Evolutionary conservation across 345 rosid species (phyloP).

Genomic region (Chamaenerion angustifolium): DNA sequence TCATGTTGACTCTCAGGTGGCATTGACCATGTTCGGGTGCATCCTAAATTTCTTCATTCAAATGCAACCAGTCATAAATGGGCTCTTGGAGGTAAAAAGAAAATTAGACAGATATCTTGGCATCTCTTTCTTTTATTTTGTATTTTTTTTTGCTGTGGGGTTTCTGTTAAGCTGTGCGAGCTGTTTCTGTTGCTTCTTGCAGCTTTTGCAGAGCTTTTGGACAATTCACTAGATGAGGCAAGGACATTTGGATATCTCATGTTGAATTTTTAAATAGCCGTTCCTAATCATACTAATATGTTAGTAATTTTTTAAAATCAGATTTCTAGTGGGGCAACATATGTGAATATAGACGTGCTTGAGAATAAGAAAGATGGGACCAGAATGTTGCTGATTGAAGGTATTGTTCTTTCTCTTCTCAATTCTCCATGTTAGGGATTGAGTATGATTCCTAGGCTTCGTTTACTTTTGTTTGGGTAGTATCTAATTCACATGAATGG

Average conservation of each 20-base stretch:
- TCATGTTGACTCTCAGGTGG: slow-evolving; percentile 32
- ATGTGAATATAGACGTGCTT: slow-evolving; percentile 61
- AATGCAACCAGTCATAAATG: slow-evolving; percentile 98
- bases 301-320: slow-evolving; percentile 13
- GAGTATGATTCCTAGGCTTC: background rate
- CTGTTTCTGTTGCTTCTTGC: slow-evolving; percentile 6
- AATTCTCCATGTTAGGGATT: background rate
- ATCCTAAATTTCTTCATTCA: slow-evolving; percentile 91
- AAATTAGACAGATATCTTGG: background rate
- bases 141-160: background rate
- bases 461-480: background rate
- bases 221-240: slow-evolving; percentile 89
- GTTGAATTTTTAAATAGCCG: background rate
- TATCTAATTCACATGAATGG: background rate
- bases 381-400: slow-evolving; percentile 71
- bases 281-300: background rate
- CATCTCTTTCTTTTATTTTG: background rate
- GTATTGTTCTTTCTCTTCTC: slow-evolving; percentile 17
- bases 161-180: background rate
- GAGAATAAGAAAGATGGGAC: slow-evolving; percentile 45
- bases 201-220: slow-evolving; percentile 94
- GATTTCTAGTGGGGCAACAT: slow-evolving; percentile 72
- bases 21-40: slow-evolving; percentile 83
- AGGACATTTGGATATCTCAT: background rate
- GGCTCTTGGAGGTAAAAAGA: slow-evolving; percentile 81